A percentile compares a stretch with the other conserved stretches of the same genome.
phyloP scores from a whole-genome alignment of 345 rosid species.

The Citrus maxima region DNA sequence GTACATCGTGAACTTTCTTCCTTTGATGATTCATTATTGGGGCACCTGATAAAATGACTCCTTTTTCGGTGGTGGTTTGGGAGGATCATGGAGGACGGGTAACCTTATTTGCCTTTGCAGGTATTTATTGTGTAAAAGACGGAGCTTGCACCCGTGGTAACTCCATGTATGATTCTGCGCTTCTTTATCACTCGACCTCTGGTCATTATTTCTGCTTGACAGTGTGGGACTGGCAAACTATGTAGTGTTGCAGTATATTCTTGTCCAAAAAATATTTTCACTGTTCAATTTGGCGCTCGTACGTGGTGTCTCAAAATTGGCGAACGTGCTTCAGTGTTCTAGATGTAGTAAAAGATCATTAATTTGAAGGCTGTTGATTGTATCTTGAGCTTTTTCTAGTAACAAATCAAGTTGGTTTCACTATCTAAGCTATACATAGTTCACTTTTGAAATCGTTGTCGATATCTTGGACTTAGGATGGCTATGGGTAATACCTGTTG shows the following conservation, averaged over 20 bases:
- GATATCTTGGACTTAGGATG: no score
- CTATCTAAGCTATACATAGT: neutral
- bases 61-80: slow-evolving; percentile 17
- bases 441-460: neutral
- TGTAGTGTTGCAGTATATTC: slow-evolving; percentile 28
- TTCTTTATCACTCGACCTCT: slow-evolving; percentile 9
- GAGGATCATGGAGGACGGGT: slow-evolving; percentile 11
- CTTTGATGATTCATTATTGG: slow-evolving; percentile 29
- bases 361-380: neutral
- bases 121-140: slow-evolving; percentile 28
- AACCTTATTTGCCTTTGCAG: slow-evolving; percentile 19
- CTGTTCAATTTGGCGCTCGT: neutral
- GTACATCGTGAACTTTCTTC: slow-evolving; percentile 26
- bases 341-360: neutral
- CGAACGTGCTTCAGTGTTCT: neutral
- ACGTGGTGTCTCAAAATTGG: neutral
- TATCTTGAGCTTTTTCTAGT: neutral
- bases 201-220: slow-evolving; percentile 26
- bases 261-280: slow-evolving; percentile 10
- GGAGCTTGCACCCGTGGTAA: slow-evolving; percentile 20
- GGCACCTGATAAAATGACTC: slow-evolving; percentile 20
- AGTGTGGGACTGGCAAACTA: slow-evolving; percentile 19
- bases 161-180: slow-evolving; percentile 22
- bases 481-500: no score
- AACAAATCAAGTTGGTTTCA: neutral